These are phyloP conservation scores for Kluyveromyces nonfermentans DNA, from an alignment of 805 yeast species.

Conservation along the genomic window DNA sequence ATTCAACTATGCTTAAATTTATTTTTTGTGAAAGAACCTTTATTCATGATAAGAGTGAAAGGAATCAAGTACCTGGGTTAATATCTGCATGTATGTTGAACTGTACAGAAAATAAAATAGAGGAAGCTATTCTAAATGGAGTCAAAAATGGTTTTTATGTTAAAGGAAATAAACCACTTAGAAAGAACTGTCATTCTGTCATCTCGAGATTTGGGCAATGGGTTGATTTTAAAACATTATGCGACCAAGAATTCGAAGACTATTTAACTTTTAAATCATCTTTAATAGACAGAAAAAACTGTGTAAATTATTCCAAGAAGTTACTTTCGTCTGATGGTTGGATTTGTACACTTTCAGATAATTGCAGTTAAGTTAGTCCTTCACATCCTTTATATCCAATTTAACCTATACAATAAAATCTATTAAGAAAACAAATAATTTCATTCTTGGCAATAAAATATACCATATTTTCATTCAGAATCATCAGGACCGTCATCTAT, in stretches of 20 bases:
- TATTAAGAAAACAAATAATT: neutral
- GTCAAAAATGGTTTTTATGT: conserved; percentile 48
- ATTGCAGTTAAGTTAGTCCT: conserved; percentile 21
- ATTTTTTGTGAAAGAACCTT: conserved; percentile 10
- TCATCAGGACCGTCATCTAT: conserved; percentile 27
- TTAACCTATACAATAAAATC: neutral
- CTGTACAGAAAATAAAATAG: conserved; percentile 5
- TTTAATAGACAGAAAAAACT: conserved; percentile 20
- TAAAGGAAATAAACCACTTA: conserved; percentile 35
- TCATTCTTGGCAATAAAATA: neutral
- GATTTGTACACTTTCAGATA: conserved; percentile 38
- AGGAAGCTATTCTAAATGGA: conserved; percentile 42
- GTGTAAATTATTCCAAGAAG: conserved; percentile 25
- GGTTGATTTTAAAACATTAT: conserved; percentile 10
- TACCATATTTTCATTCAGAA: neutral
- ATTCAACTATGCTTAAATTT: conserved; percentile 6
- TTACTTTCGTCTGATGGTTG: conserved; percentile 34
- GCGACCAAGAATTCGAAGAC: conserved; percentile 4
- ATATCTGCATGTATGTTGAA: conserved; percentile 10
- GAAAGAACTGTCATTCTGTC: conserved; percentile 31
- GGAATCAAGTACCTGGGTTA: conserved; percentile 15
- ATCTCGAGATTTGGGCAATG: conserved; percentile 23
- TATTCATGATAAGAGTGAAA: conserved; percentile 11
- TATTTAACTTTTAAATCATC: conserved; percentile 29
- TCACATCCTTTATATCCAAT: neutral